Evolutionary conservation across 176 grass and related monocot genomes (phyloP), one percentile per base, ranked within the genome.

Genomic region (Calamus simplicifolius): DNA sequence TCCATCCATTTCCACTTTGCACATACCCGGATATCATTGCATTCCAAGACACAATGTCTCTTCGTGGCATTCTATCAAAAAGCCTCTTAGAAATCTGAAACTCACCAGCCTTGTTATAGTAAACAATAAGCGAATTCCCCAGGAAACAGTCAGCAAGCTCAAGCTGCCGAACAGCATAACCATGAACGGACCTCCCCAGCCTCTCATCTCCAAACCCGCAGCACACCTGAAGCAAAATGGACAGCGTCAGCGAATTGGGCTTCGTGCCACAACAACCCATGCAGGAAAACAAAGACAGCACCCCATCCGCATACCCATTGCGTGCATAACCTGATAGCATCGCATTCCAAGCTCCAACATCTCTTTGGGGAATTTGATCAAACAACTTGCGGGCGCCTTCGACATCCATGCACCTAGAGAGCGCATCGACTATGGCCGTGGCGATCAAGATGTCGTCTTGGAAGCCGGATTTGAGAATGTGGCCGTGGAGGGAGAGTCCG

Each of bases 101-200:
- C 29, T 71, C 56, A 3, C 56, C 68, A 6, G 6, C 16, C 56
- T 29, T 71, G 56, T 60, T 71, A 49, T 71, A 71, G 56, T 59
- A 71, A 19, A 71, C 68, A 60, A 71, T 25, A 29, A 71, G 56
- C 6, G 68, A 71, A 71, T 71, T 71, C 17, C 30, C 38, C 68
- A 71, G 60, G 68, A 71, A 71, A 60, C 19, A 19, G n/a, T 60
- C 68, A 3, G 8, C 38, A 13, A 59, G 19, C 23, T 71, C 31
- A n/a, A 16, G 25, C 50, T 51, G 23, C 16, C 68, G 55, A 71
- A 71, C 17, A 71, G 25, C 35, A 52, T 60, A 59, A 29, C 31
- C 68, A 71, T 60, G 68, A 1, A 71, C 26, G 21, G 56, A 58
- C 6, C 4, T 57, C 14, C 56, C 68, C 1, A 59, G 25, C 56